Base-by-base conservation (phyloP, 257 asterid species). In the Solanum pinnatisectum region DNA sequence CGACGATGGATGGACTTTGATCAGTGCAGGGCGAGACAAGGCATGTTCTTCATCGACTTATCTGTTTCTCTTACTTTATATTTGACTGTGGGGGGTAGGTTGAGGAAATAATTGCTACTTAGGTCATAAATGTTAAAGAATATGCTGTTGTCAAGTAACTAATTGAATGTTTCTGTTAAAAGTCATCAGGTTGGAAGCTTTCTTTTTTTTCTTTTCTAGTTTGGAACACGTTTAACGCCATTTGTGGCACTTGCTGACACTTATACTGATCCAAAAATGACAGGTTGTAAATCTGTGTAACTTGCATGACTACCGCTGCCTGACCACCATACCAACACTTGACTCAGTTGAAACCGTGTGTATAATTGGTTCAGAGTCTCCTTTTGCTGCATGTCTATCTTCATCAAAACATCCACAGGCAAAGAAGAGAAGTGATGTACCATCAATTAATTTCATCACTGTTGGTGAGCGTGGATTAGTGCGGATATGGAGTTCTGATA, bases 21-120 rank as follows among this genome's bases (percentile, higher is more conserved):
- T 97, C 84, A 92, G 95, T 76, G 97, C 98, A 16, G 99, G 99
- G 89, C 90, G 99, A 93, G 99, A 97, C 86, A 96, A 97, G 98
- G 99, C 92, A 91, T 33, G 87, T 70, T 86, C 74, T 86, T 37
- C 18, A 27, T 74, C 20, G 33, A 40, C 44, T 36, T 86, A 30
- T 76, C 63, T 78, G 33, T 40, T 40, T 78, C 6, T 40, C 84
- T 23, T 63, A 42, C 84, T 78, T 78, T 25, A n/a, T 40, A 40
- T n/a, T 42, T 78, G 27, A 23, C 49, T 42, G 49, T 42, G 60
- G 2, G 23, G 60, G 59, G 25, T 30, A 78, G 8, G 37, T 42
- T 39, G 56, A 78, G 84, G 44, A 42, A 14, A 40, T 42, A 78
- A 13, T 78, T 42, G 36, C 46, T 78, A 2, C 65, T 42, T 10